These are phyloP conservation scores for Kluyveromyces dobzhanskii DNA, from an alignment of 805 yeast species.

Conservation along the genomic window DNA sequence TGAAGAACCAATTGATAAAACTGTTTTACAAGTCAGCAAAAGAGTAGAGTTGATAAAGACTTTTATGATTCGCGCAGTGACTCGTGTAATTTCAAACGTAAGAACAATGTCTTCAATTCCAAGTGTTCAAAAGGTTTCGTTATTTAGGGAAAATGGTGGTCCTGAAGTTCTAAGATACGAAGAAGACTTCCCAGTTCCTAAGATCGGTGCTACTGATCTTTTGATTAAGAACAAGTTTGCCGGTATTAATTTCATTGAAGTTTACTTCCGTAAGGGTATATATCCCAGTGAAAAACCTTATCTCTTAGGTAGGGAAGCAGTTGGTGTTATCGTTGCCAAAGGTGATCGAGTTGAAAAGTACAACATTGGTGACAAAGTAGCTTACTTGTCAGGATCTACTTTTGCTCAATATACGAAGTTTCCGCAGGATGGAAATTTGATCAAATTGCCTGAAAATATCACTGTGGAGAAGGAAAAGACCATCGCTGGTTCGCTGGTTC, in stretches of 20 bases:
- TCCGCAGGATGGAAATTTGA: slow-evolving; percentile 28
- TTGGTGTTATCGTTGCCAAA: slow-evolving; percentile 58
- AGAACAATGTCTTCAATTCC: slow-evolving; percentile 34
- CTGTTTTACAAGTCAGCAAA: no score
- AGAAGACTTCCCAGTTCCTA: slow-evolving; percentile 50
- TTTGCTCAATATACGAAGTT: slow-evolving; percentile 69
- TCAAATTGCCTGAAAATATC: slow-evolving; percentile 42
- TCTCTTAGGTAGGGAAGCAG: slow-evolving; percentile 64
- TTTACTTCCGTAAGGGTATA: slow-evolving; percentile 72
- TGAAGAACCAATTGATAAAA: no score
- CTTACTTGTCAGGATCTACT: slow-evolving; percentile 42
- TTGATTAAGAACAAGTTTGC: slow-evolving; percentile 66
- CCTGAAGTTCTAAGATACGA: slow-evolving; percentile 52
- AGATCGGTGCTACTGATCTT: slow-evolving; percentile 42
- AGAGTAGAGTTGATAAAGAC: no score
- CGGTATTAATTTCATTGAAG: slow-evolving; percentile 79
- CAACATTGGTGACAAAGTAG: slow-evolving; percentile 64
- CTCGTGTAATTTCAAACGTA: not conserved
- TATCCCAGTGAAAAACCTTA: slow-evolving; percentile 58
- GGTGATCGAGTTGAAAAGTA: slow-evolving; percentile 50
- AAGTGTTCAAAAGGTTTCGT: slow-evolving; percentile 45
- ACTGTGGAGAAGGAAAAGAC: slow-evolving; percentile 42
- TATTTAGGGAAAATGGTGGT: slow-evolving; percentile 47
- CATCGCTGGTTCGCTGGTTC: slow-evolving; percentile 56
- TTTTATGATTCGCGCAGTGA: not conserved